These are phyloP conservation scores for Aphanomyces stellatus DNA, from an alignment of 352 stramenopile species.

Conservation along the genomic window DNA sequence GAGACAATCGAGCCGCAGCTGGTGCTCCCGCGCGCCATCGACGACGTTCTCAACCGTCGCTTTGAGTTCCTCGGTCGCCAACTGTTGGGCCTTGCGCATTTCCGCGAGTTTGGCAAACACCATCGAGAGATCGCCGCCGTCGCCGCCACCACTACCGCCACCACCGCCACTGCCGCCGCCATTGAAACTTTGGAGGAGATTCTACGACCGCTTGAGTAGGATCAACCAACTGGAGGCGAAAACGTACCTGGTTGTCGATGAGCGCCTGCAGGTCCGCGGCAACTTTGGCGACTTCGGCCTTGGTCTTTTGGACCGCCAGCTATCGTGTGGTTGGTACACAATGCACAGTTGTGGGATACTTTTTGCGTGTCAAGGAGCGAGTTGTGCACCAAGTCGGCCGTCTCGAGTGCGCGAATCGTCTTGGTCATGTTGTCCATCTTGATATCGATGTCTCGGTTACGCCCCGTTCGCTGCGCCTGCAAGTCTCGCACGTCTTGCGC, in stretches of 20 bases:
- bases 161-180: neutral
- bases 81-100: constrained; percentile 7
- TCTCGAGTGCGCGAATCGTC: neutral
- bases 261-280: neutral
- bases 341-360: neutral
- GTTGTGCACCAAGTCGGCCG: neutral
- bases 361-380: constrained; percentile 7
- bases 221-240: too few relatives aligned
- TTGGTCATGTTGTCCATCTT: neutral
- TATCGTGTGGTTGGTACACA: neutral
- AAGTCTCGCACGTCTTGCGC: neutral
- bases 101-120: constrained; percentile 10
- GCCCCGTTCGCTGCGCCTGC: neutral
- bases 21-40: neutral
- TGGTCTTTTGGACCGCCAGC: neutral
- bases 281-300: constrained; percentile 11
- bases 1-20: neutral
- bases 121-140: neutral
- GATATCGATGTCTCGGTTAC: neutral
- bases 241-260: constrained; percentile 8
- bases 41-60: neutral
- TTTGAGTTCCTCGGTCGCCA: neutral
- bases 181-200: constrained; percentile 12
- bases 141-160: neutral
- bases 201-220: neutral